Base-by-base conservation (phyloP, 2,329 filamentous ascomycete genomes). In the Incumbomyces lentus region DNA sequence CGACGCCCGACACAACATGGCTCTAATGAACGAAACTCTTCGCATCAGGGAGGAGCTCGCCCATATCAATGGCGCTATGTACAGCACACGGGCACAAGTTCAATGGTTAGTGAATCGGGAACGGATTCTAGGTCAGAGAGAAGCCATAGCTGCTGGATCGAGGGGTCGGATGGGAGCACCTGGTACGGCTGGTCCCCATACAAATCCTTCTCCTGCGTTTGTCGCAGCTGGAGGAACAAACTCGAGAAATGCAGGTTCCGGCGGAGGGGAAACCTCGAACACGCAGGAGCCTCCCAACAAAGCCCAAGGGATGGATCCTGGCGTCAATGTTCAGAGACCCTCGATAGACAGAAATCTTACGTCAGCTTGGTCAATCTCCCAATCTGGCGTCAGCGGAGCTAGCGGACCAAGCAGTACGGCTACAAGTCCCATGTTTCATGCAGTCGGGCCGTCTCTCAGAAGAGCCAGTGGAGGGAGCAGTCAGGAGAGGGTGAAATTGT, bases 31-130 rank as follows among this genome's bases (percentile, higher is more conserved):
- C 54, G 78, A 81, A 58, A 77, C 71, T 39, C 67, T 80, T 29
- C 74, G 77, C 2, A 69, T 74, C 41, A 76, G 78, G 49, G 78
- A 81, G 53, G 77, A 81, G 49, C 73, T 81, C 64, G 68, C 76
- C 10, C 77, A 79, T 55, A 72, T 75, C 6, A 78, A 75, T 49
- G 76, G 76, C 2, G 76, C 75, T 33, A 68, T 81, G 37, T 75
- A 71, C 53, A 72, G 69, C 13, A 69, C 80, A 51, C 70, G 74
- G 45, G 71, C 79, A 65, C 78, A 81, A 55, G 66, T 81, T 17
- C 76, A 79, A 44, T 81, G 78, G 78, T 67, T 81, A 11, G 73
- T 78, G 56, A 76, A 74, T 49, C 69, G 74, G 1, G 71, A 75
- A 14, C 60, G 79, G 12, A 29, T 46, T 4, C 6, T 35, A 16